These are phyloP conservation scores for Botryosphaeria agaves DNA, from an alignment of 2,329 filamentous ascomycete genomes.

Conservation along the genomic window DNA sequence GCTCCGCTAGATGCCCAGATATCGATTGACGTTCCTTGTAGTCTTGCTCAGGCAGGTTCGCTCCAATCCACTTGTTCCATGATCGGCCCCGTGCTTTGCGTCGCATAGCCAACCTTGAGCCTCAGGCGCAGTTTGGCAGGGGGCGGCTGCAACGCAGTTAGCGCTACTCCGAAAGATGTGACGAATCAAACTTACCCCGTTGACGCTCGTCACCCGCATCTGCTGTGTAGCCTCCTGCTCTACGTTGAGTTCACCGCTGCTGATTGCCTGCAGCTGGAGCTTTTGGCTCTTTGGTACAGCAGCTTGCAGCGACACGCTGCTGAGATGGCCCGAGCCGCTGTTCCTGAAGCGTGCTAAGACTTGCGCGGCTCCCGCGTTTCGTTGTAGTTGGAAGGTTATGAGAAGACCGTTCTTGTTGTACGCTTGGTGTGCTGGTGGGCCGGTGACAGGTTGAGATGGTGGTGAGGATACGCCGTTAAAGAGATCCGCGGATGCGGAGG, in stretches of 20 bases:
- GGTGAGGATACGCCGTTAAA: conserved; percentile 27
- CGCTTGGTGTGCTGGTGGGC: conserved; percentile 41
- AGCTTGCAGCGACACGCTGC: conserved; percentile 71
- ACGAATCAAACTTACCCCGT: conserved; percentile 55
- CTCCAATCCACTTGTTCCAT: conserved; percentile 96
- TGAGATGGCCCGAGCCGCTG: conserved; percentile 46
- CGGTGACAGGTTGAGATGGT: conserved; percentile 27
- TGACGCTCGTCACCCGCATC: conserved; percentile 74
- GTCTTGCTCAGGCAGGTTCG: conserved; percentile 45
- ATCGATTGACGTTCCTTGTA: no score
- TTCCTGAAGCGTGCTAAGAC: conserved; percentile 76
- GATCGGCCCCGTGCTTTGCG: conserved; percentile 50
- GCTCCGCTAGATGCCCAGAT: no score
- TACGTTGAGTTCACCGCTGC: conserved; percentile 54
- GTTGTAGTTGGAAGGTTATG: conserved; percentile 68
- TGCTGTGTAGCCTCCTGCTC: conserved; percentile 75
- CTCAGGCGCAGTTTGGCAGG: conserved; percentile 57
- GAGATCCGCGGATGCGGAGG: conserved; percentile 20
- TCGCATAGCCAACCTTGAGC: conserved; percentile 66
- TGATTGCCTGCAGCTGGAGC: conserved; percentile 80
- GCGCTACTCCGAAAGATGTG: background rate
- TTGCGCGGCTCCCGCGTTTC: conserved; percentile 66
- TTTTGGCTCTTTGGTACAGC: conserved; percentile 95
- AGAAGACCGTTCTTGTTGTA: conserved; percentile 77
- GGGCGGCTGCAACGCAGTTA: conserved; percentile 39